Evolutionary conservation across 2,329 filamentous ascomycete genomes (phyloP), one percentile per base, ranked within the genome.

Genomic region (Allantophomopsis lycopodina): DNA sequence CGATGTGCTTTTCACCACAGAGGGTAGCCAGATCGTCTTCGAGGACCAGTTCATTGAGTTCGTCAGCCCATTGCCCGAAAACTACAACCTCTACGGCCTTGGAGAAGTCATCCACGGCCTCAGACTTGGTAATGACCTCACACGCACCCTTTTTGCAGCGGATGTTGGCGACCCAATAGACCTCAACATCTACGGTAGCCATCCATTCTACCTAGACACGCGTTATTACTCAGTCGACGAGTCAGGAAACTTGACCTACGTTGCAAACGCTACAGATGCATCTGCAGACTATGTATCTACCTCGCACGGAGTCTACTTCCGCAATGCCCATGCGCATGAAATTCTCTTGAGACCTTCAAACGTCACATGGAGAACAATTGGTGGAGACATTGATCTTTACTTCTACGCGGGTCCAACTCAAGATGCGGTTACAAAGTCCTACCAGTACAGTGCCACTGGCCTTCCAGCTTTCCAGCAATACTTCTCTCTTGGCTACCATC

Each of bases 291-390:
- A 84, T 47, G 64, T 69, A 32, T 80, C 78, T 1, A 74, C 72
- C 46, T 60, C 78, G 44, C 54, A 83, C 61, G 68, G 79, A 14
- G 81, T 84, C 3, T 79, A 84, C 53, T 61, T 85, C 17, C 59
- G 82, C 46, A 85, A 83, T 56, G 79, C 76, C 11, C 80, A 84
- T 50, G 81, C 74, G 28, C 87, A 87, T 77, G 81, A 88, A 44
- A 67, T 88, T 55, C 79, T 79, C 48, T 64, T 88, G 44, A 63
- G 66, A 13, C 76, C 88, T 55, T 71, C 85, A 54, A 71, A 17
- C 64, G 68, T 17, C 40, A 49, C 35, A 48, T 91, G 88, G 61
- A 85, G 88, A 55, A 74, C 75, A 1, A 66, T 89, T 1, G 83
- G 84, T 6, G 84, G 85, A 8, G 69, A 88, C 15, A 54, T 91